These are phyloP conservation scores for Quambalaria eucalypti DNA, from an alignment of 1,284 basidiomycete genomes.

Conservation along the genomic window DNA sequence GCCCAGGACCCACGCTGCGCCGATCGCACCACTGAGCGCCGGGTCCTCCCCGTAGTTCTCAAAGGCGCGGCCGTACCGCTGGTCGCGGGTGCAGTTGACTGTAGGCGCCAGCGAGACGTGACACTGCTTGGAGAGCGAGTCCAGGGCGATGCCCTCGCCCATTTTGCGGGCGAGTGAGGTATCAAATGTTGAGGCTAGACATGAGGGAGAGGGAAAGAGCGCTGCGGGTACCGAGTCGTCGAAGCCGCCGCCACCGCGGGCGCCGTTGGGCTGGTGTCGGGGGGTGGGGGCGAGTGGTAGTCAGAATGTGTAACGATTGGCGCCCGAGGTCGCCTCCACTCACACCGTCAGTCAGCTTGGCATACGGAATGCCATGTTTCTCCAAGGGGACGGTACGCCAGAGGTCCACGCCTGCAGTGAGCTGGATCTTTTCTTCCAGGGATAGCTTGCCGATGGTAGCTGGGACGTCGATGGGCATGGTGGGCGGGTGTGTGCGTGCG, in stretches of 20 bases:
- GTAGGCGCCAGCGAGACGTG: conserved; percentile 9
- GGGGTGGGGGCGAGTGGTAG: too few relatives aligned
- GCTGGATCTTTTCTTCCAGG: conserved; percentile 8
- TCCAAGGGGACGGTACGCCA: conserved; percentile 2
- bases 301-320: too few relatives aligned
- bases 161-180: not conserved
- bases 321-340: too few relatives aligned
- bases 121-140: conserved; percentile 6
- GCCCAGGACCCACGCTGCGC: conserved; percentile 2
- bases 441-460: too few relatives aligned
- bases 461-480: too few relatives aligned
- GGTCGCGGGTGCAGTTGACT: conserved; percentile 6
- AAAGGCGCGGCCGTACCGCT: conserved; percentile 6
- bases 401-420: conserved; percentile 3
- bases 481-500: too few relatives aligned
- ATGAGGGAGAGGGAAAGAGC: conserved; percentile 9
- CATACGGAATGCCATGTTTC: not conserved
- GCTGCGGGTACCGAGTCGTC: conserved; percentile 3
- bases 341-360: conserved; percentile 11
- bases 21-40: conserved; percentile 1
- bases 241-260: conserved; percentile 8
- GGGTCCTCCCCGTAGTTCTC: conserved; percentile 11
- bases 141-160: conserved; percentile 4
- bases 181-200: conserved; percentile 9
- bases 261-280: conserved; percentile 9